Evolutionary conservation across 2,329 filamentous ascomycete genomes (phyloP).

Genomic region (Aspergillus latus): DNA sequence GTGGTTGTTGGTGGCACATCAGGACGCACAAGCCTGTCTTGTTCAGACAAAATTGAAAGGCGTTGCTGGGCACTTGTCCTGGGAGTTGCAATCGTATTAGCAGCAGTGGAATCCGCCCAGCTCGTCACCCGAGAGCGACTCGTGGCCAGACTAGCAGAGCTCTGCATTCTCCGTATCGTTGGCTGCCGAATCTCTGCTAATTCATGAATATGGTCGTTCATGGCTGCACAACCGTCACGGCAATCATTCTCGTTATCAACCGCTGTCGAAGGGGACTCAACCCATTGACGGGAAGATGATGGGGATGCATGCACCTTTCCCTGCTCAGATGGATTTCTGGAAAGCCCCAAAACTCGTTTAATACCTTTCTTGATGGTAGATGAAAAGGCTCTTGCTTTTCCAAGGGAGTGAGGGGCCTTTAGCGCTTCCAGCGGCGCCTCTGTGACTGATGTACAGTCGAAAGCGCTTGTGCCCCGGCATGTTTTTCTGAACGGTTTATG

Average conservation of each 20-base stretch:
- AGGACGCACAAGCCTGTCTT: slow-evolving; percentile 27
- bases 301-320: slow-evolving; percentile 27
- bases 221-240: not conserved
- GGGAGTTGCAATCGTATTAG: slow-evolving; percentile 39
- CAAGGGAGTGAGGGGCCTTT: slow-evolving; percentile 15
- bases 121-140: slow-evolving; percentile 49
- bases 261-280: not conserved
- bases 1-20: slow-evolving; percentile 7
- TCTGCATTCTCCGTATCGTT: slow-evolving; percentile 28
- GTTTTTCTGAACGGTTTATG: slow-evolving; percentile 41
- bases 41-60: slow-evolving; percentile 47
- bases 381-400: slow-evolving; percentile 41
- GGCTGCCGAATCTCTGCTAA: slow-evolving; percentile 13
- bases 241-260: slow-evolving; percentile 12
- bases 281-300: slow-evolving; percentile 19
- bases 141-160: slow-evolving; percentile 36
- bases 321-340: slow-evolving; percentile 23
- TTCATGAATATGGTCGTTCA: not conserved
- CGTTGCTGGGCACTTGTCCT: slow-evolving; percentile 36
- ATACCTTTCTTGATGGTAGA: slow-evolving; percentile 44
- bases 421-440: slow-evolving; percentile 11
- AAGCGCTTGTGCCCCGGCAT: slow-evolving; percentile 31
- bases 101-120: slow-evolving; percentile 49
- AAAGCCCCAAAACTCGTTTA: slow-evolving; percentile 41
- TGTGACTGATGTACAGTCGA: slow-evolving; percentile 15